Evolutionary conservation across 495 filamentous ascomycete species (phyloP).

Genomic region (Letharia columbiana): DNA sequence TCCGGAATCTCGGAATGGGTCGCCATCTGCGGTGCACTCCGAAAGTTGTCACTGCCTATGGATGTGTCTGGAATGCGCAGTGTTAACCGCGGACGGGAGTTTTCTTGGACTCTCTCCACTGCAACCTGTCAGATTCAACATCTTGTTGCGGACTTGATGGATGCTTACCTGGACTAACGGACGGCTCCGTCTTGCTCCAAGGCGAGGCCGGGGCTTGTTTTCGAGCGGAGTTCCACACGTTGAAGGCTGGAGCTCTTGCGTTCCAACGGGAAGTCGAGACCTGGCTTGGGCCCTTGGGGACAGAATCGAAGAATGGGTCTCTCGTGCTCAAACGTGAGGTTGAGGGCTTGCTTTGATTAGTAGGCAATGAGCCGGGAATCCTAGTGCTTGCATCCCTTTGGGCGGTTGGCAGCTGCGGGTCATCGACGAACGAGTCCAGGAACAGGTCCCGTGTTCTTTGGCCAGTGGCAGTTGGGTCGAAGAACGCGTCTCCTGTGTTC

Average conservation of each 20-base stretch:
- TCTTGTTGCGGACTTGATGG: not conserved
- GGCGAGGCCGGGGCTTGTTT: not conserved
- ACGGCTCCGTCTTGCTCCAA: not conserved
- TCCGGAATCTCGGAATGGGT: not conserved
- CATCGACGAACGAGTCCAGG: not conserved
- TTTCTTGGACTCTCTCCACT: not conserved
- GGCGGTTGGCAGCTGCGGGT: no score
- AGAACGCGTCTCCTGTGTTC: not conserved
- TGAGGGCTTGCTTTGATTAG: not conserved
- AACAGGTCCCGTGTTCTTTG: not conserved
- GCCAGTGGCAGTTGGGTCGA: not conserved
- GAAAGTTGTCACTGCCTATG: not conserved
- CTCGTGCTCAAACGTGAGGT: not conserved
- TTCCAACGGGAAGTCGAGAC: not conserved
- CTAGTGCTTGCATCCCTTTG: not conserved
- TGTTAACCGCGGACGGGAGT: not conserved
- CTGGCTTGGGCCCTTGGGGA: not conserved
- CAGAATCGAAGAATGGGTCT: conserved; percentile 1
- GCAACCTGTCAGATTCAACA: not conserved
- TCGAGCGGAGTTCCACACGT: not conserved
- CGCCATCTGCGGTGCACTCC: not conserved
- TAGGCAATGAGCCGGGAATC: no score
- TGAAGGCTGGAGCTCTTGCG: not conserved
- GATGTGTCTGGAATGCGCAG: not conserved
- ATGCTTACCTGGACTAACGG: not conserved